Evolutionary conservation across 163 green algal genomes (phyloP).

Genomic region (Volvox carteri): DNA sequence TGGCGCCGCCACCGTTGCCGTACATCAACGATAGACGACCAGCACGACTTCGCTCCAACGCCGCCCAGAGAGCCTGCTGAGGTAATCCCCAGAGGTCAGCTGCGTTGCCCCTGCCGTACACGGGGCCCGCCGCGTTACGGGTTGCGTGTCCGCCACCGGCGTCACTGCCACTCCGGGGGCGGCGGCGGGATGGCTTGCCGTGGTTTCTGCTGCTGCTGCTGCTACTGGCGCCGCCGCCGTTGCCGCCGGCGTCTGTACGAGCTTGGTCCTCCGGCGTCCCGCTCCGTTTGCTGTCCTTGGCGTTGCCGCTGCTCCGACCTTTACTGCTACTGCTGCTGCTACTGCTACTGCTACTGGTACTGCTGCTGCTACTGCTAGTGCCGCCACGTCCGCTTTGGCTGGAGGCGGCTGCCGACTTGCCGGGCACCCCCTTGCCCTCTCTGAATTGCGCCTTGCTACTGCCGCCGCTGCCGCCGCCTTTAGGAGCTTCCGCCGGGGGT

Average conservation of each 20-base stretch:
- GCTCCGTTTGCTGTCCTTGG: no score
- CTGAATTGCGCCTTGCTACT: background rate
- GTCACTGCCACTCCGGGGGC: background rate
- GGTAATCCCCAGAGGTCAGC: constrained; percentile 34
- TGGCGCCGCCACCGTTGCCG: background rate
- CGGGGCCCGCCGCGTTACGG: no score
- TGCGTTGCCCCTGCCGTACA: background rate
- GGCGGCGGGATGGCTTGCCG: no score
- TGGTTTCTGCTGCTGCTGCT: background rate
- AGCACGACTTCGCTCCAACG: background rate
- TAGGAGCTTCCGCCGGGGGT: no score
- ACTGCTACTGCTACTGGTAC: background rate
- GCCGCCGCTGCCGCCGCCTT: background rate
- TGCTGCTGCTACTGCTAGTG: background rate
- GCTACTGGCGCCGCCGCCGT: background rate
- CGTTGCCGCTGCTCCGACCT: no score
- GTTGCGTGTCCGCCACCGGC: background rate
- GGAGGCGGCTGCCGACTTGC: background rate
- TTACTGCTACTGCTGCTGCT: background rate
- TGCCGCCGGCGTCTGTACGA: background rate
- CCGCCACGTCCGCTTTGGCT: background rate
- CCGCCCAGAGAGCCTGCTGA: constrained; percentile 3
- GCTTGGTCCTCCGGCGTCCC: no score
- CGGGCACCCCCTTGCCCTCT: background rate
- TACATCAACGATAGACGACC: background rate